A percentile compares a stretch with the other conserved stretches of the same genome.
Conservation (phyloP, 306 rosid species). For the Pterocarpus santalinus region DNA sequence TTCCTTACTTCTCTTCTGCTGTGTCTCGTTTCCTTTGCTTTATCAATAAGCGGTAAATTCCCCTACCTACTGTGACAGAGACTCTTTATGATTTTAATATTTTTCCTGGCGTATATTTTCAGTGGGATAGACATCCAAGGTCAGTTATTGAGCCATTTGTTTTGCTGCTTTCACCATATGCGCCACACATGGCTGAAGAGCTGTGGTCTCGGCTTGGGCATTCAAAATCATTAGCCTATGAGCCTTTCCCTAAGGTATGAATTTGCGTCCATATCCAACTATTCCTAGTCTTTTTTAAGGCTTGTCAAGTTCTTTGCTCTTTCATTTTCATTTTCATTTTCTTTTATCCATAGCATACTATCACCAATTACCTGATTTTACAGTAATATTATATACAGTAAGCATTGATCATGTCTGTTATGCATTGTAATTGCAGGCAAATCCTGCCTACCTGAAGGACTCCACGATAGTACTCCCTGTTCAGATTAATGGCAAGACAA, state of each 20-base stretch:
- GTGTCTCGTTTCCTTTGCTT: background rate
- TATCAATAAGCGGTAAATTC: constrained; percentile 21
- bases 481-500: constrained; percentile 94
- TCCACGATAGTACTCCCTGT: constrained; percentile 79
- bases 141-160: constrained; percentile 79
- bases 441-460: constrained; percentile 79
- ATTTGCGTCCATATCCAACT: constrained; percentile 35
- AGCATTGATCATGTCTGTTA: constrained; percentile 10
- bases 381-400: background rate
- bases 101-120: constrained; percentile 49
- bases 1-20: constrained; percentile 10
- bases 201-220: constrained; percentile 96
- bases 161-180: constrained; percentile 91
- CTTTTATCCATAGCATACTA: background rate
- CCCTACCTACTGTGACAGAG: background rate
- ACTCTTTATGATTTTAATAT: constrained; percentile 10
- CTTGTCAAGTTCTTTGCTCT: constrained; percentile 36
- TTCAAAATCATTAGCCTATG: constrained; percentile 72
- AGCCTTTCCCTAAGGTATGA: constrained; percentile 85
- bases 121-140: constrained; percentile 94
- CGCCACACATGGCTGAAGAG: constrained; percentile 97
- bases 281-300: constrained; percentile 19
- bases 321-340: constrained; percentile 22
- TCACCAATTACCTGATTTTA: background rate
- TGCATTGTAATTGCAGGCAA: constrained; percentile 62